phyloP scores from a whole-genome alignment of 2,329 filamentous ascomycete species.

The Domatiomyces catenatus region DNA sequence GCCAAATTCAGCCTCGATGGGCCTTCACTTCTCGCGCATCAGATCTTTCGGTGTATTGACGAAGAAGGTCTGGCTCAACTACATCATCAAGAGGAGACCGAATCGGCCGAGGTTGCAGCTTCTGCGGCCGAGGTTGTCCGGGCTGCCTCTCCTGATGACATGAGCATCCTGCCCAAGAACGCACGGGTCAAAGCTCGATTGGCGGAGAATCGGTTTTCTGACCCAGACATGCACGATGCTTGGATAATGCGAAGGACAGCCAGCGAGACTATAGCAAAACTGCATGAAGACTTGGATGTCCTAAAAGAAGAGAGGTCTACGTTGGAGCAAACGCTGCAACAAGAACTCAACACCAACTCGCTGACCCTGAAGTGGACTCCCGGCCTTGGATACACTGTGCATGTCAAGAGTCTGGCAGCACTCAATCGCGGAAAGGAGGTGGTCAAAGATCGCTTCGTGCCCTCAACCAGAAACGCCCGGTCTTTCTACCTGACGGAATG shows the following conservation, averaged over 20 bases:
- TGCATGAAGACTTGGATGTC: conserved; percentile 52
- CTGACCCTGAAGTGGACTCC: conserved; percentile 76
- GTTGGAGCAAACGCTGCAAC: conserved; percentile 47
- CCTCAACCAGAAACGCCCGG: conserved; percentile 66
- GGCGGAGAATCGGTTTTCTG: conserved; percentile 20
- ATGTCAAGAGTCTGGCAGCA: conserved; percentile 51
- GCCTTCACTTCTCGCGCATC: conserved; percentile 51
- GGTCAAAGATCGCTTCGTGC: conserved; percentile 42
- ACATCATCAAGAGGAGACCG: conserved; percentile 60
- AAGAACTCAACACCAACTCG: conserved; percentile 44
- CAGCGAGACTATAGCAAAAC: conserved; percentile 45
- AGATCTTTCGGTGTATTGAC: conserved; percentile 68
- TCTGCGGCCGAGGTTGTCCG: conserved; percentile 58
- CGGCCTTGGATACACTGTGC: conserved; percentile 74
- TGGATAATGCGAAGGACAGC: conserved; percentile 53
- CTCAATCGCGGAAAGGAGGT: conserved; percentile 38
- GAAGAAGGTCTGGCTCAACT: conserved; percentile 76
- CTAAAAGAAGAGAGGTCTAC: conserved; percentile 45
- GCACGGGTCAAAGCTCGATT: conserved; percentile 20
- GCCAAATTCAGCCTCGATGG: conserved; percentile 50
- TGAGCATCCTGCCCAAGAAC: conserved; percentile 40
- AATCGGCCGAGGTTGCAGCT: conserved; percentile 53
- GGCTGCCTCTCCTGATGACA: conserved; percentile 48
- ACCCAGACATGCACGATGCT: conserved; percentile 33
- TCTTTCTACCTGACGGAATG: conserved; percentile 75